phyloP scores from a whole-genome alignment of 371 early-diverging fungal genomes.

The Parasitella parasitica region DNA sequence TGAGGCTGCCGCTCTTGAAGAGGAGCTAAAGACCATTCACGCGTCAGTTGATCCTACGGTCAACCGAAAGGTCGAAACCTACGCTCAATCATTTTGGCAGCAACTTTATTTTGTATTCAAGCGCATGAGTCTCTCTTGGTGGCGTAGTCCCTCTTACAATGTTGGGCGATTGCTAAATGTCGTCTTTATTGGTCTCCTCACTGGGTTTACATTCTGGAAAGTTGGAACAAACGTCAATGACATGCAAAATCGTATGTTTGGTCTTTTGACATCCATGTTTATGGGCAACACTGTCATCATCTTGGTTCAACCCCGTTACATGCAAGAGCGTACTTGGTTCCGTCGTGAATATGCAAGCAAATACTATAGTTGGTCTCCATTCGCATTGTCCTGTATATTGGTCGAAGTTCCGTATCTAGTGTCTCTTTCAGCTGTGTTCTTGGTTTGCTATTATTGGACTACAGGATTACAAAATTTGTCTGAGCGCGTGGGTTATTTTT shows the following conservation, averaged over 20 bases:
- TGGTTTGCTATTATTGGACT: constrained; percentile 65
- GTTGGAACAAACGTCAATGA: constrained; percentile 55
- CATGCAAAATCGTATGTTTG: constrained; percentile 71
- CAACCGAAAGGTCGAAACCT: constrained; percentile 15
- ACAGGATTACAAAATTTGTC: constrained; percentile 50
- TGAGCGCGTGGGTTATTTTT: constrained; percentile 53
- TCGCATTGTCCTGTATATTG: constrained; percentile 51
- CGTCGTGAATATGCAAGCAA: constrained; percentile 70
- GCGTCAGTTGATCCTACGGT: constrained; percentile 15
- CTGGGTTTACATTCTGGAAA: constrained; percentile 77
- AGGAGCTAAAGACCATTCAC: constrained; percentile 37
- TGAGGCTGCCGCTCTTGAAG: constrained; percentile 39
- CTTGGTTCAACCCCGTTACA: constrained; percentile 72
- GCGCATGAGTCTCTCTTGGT: constrained; percentile 65
- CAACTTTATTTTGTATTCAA: constrained; percentile 56
- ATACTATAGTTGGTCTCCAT: constrained; percentile 72
- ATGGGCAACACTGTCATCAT: constrained; percentile 68
- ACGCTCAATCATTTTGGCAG: constrained; percentile 30
- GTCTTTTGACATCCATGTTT: constrained; percentile 67
- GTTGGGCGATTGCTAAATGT: constrained; percentile 58
- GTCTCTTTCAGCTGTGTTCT: constrained; percentile 53
- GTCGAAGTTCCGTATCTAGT: constrained; percentile 63
- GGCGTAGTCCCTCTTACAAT: constrained; percentile 68
- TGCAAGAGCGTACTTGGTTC: constrained; percentile 69
- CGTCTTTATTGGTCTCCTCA: constrained; percentile 56